Base-by-base conservation (phyloP, 2,329 filamentous ascomycete genomes). In the Venturiaceae sp. region DNA sequence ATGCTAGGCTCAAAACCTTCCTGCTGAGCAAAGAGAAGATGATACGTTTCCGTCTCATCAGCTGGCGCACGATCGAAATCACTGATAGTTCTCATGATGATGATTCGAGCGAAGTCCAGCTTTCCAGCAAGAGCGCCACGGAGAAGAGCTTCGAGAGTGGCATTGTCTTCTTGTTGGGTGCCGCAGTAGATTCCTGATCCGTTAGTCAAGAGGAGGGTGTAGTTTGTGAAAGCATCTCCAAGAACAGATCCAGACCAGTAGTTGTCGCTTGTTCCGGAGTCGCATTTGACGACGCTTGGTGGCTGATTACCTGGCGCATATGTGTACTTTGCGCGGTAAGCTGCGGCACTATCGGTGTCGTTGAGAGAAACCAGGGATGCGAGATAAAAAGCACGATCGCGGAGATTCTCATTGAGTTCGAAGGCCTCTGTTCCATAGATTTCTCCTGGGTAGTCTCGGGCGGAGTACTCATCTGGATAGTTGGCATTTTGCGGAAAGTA, bases 401-500 rank as follows among this genome's bases (percentile, higher is more conserved):
- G 70, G 8, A 75, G 66, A 36, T 68, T 66, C 33, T 68, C 63
- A 62, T 74, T 75, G 53, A 75, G 58, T 59, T 74, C 71, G 62
- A 73, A 75, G 33, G 72, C 72, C 60, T 75, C 73, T 6, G 72
- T 75, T 36, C 72, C 71, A 61, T 74, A 75, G 58, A 74, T 69
- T 6, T 30, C 60, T 58, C 33, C 61, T 1, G 72, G 72, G 61
- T 74, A 74, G 44, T 50, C 44, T 50, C 44, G 44, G 6, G 44
- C 44, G 3, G 44, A 50, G 23, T 50, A 50, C 46, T 70, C 64
- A 46, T 77, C 69, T 0, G 86, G 83, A 5, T 67, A 63, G 26
- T 75, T 68, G 26, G 78, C 75, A 16, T 85, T 87, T 65, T 83
- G 84, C 1, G 85, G 80, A 33, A 90, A 76, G 68, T 90, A 90